Conservation (phyloP, 2,329 filamentous ascomycete species). For the Fusarium scirpi region DNA sequence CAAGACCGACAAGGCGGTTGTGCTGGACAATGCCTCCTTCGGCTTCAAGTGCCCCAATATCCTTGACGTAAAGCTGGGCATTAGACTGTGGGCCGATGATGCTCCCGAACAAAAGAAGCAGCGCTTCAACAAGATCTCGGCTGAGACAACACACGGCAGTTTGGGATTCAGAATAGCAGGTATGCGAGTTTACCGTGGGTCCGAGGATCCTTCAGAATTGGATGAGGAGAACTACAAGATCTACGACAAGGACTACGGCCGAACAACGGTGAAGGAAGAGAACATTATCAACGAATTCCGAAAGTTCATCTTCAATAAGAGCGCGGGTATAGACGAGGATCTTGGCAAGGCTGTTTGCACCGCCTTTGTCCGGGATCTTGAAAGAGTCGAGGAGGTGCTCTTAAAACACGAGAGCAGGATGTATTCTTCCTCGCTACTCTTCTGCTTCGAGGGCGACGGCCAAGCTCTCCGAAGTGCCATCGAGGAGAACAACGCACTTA, state of each 20-base stretch:
- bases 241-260: slow-evolving; percentile 74
- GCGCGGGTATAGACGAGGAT: slow-evolving; percentile 69
- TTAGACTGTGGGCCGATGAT: slow-evolving; percentile 85
- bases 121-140: slow-evolving; percentile 70
- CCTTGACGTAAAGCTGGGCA: slow-evolving; percentile 91
- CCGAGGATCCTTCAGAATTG: slow-evolving; percentile 62
- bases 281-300: slow-evolving; percentile 68
- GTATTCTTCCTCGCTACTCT: slow-evolving; percentile 72
- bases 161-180: slow-evolving; percentile 74
- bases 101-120: slow-evolving; percentile 69
- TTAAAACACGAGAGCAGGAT: slow-evolving; percentile 69
- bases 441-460: slow-evolving; percentile 74
- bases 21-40: slow-evolving; percentile 84
- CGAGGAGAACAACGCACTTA: slow-evolving; percentile 63
- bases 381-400: slow-evolving; percentile 65
- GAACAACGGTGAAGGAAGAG: slow-evolving; percentile 62
- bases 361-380: slow-evolving; percentile 66
- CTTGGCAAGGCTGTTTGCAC: slow-evolving; percentile 67
- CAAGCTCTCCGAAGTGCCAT: slow-evolving; percentile 64
- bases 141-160: slow-evolving; percentile 69
- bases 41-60: slow-evolving; percentile 90
- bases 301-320: slow-evolving; percentile 68
- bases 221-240: slow-evolving; percentile 68
- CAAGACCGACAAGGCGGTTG: slow-evolving; percentile 81
- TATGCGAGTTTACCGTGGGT: slow-evolving; percentile 73